These are phyloP conservation scores for Wallacemonas rigidus DNA, from an alignment of 208 protist genomes.

Conservation along the genomic window DNA sequence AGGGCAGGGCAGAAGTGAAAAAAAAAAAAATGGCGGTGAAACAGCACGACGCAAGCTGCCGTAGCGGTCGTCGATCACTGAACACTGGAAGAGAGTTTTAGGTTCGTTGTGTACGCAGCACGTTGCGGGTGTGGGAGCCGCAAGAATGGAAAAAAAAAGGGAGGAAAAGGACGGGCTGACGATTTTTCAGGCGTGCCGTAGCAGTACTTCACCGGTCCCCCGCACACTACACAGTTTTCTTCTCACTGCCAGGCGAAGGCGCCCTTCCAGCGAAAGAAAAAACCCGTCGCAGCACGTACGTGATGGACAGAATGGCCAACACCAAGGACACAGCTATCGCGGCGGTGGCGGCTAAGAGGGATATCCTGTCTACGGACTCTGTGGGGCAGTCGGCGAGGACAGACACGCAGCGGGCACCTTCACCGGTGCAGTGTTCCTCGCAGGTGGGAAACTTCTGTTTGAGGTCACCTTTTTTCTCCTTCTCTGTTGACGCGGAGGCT, in stretches of 20 bases:
- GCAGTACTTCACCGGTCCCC: background rate
- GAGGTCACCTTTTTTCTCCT: background rate
- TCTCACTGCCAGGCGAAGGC: background rate
- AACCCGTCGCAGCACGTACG: background rate
- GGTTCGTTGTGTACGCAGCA: too few species aligned
- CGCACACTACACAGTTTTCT: background rate
- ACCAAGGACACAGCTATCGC: slow-evolving; percentile 10
- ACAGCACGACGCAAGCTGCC: too few species aligned
- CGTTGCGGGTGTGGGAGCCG: too few species aligned
- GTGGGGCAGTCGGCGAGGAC: slow-evolving; percentile 17
- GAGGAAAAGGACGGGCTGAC: background rate
- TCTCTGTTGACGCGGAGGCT: background rate
- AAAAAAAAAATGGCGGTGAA: background rate
- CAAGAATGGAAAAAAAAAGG: background rate
- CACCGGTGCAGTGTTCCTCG: slow-evolving; percentile 11
- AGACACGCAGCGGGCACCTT: slow-evolving; percentile 18
- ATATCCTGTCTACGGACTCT: slow-evolving; percentile 7
- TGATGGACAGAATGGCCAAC: slow-evolving; percentile 12
- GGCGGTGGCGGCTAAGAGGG: slow-evolving; percentile 17
- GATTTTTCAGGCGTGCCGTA: slow-evolving; percentile 8
- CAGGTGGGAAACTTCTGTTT: background rate
- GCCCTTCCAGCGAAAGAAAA: background rate
- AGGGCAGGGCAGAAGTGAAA: background rate
- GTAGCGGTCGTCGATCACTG: too few species aligned
- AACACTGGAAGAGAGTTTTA: too few species aligned